Conservation (phyloP, 225 moss, liverwort and hornwort genomes). For the Neckera pumila region DNA sequence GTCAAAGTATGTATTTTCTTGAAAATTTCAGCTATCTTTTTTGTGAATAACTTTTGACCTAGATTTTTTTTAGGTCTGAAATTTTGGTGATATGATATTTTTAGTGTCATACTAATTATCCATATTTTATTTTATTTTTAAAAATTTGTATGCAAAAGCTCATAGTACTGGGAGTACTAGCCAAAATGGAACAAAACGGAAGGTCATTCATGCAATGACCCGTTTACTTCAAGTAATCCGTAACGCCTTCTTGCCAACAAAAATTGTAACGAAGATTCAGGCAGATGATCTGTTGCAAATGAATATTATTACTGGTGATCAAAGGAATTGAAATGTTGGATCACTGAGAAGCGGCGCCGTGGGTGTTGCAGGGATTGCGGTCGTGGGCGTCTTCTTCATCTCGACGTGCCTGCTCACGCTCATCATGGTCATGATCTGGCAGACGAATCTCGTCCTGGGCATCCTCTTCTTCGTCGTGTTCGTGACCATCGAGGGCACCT, state of each 20-base stretch:
- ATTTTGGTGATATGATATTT: no score
- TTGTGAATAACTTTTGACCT: no score
- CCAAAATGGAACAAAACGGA: no score
- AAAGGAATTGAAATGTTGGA: not conserved
- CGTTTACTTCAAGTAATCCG: not conserved
- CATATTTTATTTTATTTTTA: no score
- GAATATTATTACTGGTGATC: not conserved
- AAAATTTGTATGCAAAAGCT: no score
- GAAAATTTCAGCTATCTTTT: no score
- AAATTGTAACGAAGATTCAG: not conserved
- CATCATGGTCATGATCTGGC: constrained; percentile 78
- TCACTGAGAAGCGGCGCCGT: not conserved
- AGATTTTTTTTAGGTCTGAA: no score
- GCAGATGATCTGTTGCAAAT: not conserved
- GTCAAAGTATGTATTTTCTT: no score
- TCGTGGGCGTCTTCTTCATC: constrained; percentile 79
- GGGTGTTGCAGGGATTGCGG: constrained; percentile 59
- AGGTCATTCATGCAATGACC: no score
- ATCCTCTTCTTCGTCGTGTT: constrained; percentile 43
- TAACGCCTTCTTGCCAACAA: not conserved
- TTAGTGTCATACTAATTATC: no score
- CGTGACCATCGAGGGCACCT: constrained; percentile 48
- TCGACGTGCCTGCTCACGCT: constrained; percentile 67
- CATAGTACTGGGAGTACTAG: no score
- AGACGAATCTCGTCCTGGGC: constrained; percentile 30